Evolutionary conservation across 495 filamentous ascomycete genomes (phyloP), one percentile per base, ranked within the genome.

Genomic region (Rhizodiscina lignyota): DNA sequence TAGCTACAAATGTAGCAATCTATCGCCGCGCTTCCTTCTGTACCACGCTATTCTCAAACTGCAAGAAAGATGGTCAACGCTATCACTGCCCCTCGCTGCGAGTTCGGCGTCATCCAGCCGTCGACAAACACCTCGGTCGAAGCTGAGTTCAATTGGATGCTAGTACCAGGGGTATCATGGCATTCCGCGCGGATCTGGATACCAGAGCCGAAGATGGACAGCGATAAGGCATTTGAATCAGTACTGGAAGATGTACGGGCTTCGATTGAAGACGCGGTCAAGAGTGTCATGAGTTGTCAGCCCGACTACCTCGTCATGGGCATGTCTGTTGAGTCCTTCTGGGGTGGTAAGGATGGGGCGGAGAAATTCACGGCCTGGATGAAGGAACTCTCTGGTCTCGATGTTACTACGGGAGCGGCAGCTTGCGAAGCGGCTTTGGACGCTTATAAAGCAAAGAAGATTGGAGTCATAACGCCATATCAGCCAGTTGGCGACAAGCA

Each of bases 291-390:
- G 40, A 42, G 34, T 0, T 33, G 18, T 4, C 16, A 32, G n/a
- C 40, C 35, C 24, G 40, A 42, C 29, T 42, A 18, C 40, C 17
- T 37, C 18, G 40, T 42, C 11, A 32, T 42, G 40, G 40, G 40
- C 5, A 42, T 42, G 35, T 36, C 23, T 16, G 32, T 29, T 1
- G 34, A 42, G 29, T 32, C 40, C 3, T 42, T 42, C 34, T 37
- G 40, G 40, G 34, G 40, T 2, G 40, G 40, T 1, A 42, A 22
- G 15, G 28, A n/a, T 16, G 40, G 40, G 3, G 40, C 34, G 3
- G 21, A 34, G 3, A 32, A 37, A 22, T 42, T 42, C 28, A 35
- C 37, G 20, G 35, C 26, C 11, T 20, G 30, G 19, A 42, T 42
- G 40, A 37, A 33, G 34, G 40, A 37, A 16, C 40, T 37, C 6